These are phyloP conservation scores for Neoscytalidium dimidiatum DNA, from an alignment of 2,329 filamentous ascomycete genomes.

Conservation along the genomic window DNA sequence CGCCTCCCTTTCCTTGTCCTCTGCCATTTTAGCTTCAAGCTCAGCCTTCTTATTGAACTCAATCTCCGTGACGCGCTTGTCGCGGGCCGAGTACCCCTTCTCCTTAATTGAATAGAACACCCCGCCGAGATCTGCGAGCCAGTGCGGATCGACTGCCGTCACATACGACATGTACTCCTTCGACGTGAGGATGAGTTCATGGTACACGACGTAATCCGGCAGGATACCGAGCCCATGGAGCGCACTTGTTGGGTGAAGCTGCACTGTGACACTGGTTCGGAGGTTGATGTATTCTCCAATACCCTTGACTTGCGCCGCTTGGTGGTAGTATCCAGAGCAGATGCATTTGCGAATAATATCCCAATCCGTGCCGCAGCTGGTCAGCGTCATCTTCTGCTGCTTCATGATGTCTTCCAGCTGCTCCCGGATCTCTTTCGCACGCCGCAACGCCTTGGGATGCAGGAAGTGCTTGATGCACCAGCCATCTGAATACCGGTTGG, in stretches of 20 bases:
- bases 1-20: slow-evolving; percentile 73
- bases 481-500: slow-evolving; percentile 83
- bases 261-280: slow-evolving; percentile 89
- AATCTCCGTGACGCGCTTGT: slow-evolving; percentile 83
- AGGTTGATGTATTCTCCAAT: slow-evolving; percentile 98
- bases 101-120: slow-evolving; percentile 98
- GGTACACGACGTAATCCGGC: slow-evolving; percentile 96
- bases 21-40: slow-evolving; percentile 88
- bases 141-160: slow-evolving; percentile 92
- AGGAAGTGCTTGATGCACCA: slow-evolving; percentile 95
- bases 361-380: slow-evolving; percentile 94
- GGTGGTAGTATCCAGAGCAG: slow-evolving; percentile 96
- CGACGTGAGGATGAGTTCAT: slow-evolving; percentile 93
- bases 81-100: slow-evolving; percentile 87
- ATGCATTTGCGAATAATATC: slow-evolving; percentile 95
- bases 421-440: slow-evolving; percentile 91
- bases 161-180: slow-evolving; percentile 99
- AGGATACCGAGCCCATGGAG: slow-evolving; percentile 91
- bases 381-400: slow-evolving; percentile 84
- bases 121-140: slow-evolving; percentile 93
- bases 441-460: slow-evolving; percentile 88
- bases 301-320: slow-evolving; percentile 93
- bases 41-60: slow-evolving; percentile 94
- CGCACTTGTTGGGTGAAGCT: slow-evolving; percentile 90
- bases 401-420: slow-evolving; percentile 94